Percentiles rank a stretch among this genome's conserved stretches.
These are phyloP conservation scores for Ulota crispa DNA, from an alignment of 225 moss, liverwort and hornwort species.

Conservation along the genomic window DNA sequence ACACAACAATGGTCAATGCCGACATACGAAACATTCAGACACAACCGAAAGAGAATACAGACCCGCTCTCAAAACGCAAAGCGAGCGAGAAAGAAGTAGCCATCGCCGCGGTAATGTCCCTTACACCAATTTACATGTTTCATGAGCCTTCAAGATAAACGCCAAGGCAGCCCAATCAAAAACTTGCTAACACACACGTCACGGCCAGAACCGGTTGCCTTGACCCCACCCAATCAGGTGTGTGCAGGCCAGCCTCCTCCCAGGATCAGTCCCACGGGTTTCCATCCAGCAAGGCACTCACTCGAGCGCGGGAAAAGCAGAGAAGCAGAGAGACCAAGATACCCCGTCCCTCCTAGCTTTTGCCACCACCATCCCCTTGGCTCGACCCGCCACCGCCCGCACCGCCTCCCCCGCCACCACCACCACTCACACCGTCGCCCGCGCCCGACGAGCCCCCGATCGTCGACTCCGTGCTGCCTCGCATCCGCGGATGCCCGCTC, in stretches of 20 bases:
- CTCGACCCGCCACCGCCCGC: conserved; percentile 40
- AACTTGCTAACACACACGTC: conserved; percentile 72
- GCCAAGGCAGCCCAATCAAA: conserved; percentile 53
- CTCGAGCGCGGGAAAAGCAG: conserved; percentile 26
- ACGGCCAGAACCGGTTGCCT: conserved; percentile 60
- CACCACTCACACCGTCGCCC: conserved; percentile 38
- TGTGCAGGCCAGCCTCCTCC: conserved; percentile 24
- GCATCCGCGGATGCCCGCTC: conserved; percentile 55
- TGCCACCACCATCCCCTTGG: conserved; percentile 75
- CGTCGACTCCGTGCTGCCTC: conserved; percentile 61
- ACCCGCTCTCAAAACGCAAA: conserved; percentile 15
- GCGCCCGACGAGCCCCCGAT: conserved; percentile 45
- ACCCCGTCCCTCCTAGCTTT: conserved; percentile 53
- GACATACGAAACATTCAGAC: conserved; percentile 9
- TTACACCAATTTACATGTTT: conserved; percentile 86
- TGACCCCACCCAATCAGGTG: conserved; percentile 56
- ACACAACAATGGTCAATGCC: conserved; percentile 15
- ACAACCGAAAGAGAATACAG: neutral
- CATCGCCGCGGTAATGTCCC: conserved; percentile 56
- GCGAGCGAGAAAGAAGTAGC: conserved; percentile 22
- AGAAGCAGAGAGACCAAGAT: neutral
- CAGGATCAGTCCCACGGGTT: conserved; percentile 27
- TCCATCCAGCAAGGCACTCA: conserved; percentile 51
- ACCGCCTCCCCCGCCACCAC: conserved; percentile 50
- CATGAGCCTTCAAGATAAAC: conserved; percentile 64